Evolutionary conservation across 2,329 filamentous ascomycete genomes (phyloP), one percentile per base, ranked within the genome.

Genomic region (Aureobasidium leucospermi): DNA sequence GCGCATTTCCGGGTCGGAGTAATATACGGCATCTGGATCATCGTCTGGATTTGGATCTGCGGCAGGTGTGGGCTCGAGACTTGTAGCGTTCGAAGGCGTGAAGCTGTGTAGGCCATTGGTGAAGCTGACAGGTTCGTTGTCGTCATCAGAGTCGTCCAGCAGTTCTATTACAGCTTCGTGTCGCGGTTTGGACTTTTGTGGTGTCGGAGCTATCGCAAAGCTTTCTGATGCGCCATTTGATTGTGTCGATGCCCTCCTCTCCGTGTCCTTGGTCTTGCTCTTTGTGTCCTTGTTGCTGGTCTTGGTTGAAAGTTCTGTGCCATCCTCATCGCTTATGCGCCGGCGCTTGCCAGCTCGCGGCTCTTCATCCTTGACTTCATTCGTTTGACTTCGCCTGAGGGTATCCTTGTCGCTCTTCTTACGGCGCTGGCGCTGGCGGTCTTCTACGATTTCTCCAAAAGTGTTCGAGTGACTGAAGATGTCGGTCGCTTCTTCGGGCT

Each of bases 391-490:
- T 5, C 29, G 28, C 36, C 45, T 41, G 13, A 59, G 34, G 28
- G 56, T 43, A 23, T 63, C 51, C 45, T 65, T 63, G 49, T 66
- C 65, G 41, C 63, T 67, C 63, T 63, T 67, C 65, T 61, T 70
- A 43, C 67, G 48, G 63, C 70, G 68, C 34, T 65, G 63, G 31
- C 67, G 69, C 59, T 71, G 66, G 48, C 77, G 64, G 46, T 75
- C 70, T 36, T 73, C 70, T 13, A 76, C 67, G 51, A 74, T 69
- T 8, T 73, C 69, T 16, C 65, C 63, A 65, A 73, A 76, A 8
- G 65, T 65, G 23, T 71, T 67, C 2, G 74, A 73, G 58, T 77
- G 75, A 56, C 73, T 76, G 64, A 79, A 79, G 31, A 79, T 70
- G 64, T 74, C 69, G 16, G 59, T 53, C 19, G 61, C 34, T 57